A percentile compares a stretch with the other conserved stretches of the same genome.
phyloP scores from a whole-genome alignment of 1,284 basidiomycete genomes.

The Ganoderma meredithae region DNA sequence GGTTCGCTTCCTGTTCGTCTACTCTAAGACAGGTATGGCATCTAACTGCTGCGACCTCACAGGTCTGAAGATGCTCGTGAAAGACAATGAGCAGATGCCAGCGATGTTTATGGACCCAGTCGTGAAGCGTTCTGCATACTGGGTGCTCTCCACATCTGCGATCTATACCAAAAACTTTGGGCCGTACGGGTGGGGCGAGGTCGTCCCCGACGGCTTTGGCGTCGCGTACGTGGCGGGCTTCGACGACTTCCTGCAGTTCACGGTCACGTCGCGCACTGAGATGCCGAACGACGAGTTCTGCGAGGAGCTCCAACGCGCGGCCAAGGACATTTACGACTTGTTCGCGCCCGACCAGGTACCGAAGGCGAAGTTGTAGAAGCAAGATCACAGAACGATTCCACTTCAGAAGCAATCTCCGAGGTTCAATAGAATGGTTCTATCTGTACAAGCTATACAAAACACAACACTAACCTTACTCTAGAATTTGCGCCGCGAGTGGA shows the following conservation, averaged over 20 bases:
- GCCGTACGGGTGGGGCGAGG: conserved; percentile 90
- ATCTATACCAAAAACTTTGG: conserved; percentile 84
- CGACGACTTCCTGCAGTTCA: conserved; percentile 82
- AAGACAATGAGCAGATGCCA: conserved; percentile 68
- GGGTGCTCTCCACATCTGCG: conserved; percentile 87
- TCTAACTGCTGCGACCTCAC: background rate
- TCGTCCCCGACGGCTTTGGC: conserved; percentile 83
- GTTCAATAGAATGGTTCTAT: background rate
- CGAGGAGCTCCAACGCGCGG: conserved; percentile 70
- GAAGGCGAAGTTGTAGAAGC: conserved; percentile 26
- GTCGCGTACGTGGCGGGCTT: conserved; percentile 82
- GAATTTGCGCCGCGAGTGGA: background rate
- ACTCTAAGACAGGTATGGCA: background rate
- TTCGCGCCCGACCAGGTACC: conserved; percentile 23
- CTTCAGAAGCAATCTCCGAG: background rate
- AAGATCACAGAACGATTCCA: too few relatives aligned
- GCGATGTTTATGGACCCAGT: conserved; percentile 79
- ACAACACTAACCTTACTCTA: background rate
- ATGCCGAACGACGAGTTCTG: conserved; percentile 78
- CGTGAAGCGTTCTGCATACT: conserved; percentile 68
- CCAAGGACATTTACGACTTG: conserved; percentile 64
- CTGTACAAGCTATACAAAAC: background rate
- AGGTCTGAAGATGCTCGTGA: conserved; percentile 75
- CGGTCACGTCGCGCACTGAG: conserved; percentile 78
- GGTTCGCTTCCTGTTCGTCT: conserved; percentile 50